phyloP scores from a whole-genome alignment of 768 basidiomycete genomes.

The Dendrothele bispora region DNA sequence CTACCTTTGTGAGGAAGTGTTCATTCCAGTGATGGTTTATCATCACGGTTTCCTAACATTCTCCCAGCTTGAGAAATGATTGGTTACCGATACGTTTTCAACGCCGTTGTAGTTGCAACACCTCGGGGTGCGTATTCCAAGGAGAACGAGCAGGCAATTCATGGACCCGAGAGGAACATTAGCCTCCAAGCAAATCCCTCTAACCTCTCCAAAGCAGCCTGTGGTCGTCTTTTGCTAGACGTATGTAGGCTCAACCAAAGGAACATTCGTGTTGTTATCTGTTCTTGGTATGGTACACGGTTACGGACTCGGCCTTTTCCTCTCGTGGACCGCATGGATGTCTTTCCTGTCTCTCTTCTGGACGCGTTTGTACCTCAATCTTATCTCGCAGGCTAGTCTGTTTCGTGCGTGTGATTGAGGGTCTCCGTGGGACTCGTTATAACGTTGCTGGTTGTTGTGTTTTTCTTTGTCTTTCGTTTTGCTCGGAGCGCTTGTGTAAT shows the following conservation, averaged over 20 bases:
- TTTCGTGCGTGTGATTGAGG: slow-evolving; percentile 30
- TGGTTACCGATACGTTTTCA: slow-evolving; percentile 9
- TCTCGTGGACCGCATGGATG: slow-evolving; percentile 28
- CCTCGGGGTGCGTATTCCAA: slow-evolving; percentile 31
- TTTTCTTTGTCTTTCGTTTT: slow-evolving; percentile 12
- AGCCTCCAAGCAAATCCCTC: slow-evolving; percentile 34
- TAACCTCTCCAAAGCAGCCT: slow-evolving; percentile 39
- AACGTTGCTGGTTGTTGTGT: slow-evolving; percentile 27
- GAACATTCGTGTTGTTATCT: slow-evolving; percentile 35
- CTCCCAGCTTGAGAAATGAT: slow-evolving; percentile 4
- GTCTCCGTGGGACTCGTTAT: slow-evolving; percentile 36
- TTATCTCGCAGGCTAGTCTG: neutral
- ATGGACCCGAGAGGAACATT: slow-evolving; percentile 34
- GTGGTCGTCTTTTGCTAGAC: slow-evolving; percentile 12
- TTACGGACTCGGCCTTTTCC: slow-evolving; percentile 44
- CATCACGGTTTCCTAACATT: slow-evolving; percentile 4
- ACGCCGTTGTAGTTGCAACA: slow-evolving; percentile 8
- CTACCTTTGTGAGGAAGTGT: neutral
- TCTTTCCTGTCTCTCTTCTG: slow-evolving; percentile 34
- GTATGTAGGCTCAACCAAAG: slow-evolving; percentile 30
- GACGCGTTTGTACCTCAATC: slow-evolving; percentile 39
- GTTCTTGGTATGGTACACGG: slow-evolving; percentile 51
- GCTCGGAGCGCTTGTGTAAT: slow-evolving; percentile 51
- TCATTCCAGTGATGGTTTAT: neutral
- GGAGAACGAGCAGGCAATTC: slow-evolving; percentile 25